A percentile compares a stretch with the other conserved stretches of the same genome.
These are phyloP conservation scores for Agastache rugosa DNA, from an alignment of 257 asterid genomes.

Conservation along the genomic window DNA sequence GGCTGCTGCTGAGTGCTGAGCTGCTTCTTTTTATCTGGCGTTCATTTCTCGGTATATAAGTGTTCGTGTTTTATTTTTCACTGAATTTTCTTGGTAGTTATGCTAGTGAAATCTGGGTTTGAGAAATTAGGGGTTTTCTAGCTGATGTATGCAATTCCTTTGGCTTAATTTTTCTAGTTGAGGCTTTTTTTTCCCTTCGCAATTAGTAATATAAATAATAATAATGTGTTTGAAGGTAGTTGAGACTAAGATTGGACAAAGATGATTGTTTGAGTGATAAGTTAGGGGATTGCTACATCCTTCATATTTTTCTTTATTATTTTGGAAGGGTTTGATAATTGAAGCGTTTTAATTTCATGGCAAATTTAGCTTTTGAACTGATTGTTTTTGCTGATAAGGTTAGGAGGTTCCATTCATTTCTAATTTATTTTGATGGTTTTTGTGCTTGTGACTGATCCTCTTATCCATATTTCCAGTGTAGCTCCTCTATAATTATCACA, in stretches of 20 bases:
- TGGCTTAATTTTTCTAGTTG: background rate
- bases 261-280: slow-evolving; percentile 2
- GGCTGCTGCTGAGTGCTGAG: slow-evolving; percentile 33
- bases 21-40: slow-evolving; percentile 11
- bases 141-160: slow-evolving; percentile 16
- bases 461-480: background rate
- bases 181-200: background rate
- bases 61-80: background rate
- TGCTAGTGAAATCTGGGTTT: slow-evolving; percentile 20
- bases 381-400: slow-evolving; percentile 7
- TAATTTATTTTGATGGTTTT: slow-evolving; percentile 6
- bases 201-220: background rate
- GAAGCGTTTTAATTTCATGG: background rate
- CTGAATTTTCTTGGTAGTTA: background rate
- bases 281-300: background rate
- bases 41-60: background rate
- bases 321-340: slow-evolving; percentile 10
- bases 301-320: background rate
- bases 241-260: slow-evolving; percentile 6
- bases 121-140: slow-evolving; percentile 15
- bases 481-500: background rate
- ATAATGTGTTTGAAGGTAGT: background rate
- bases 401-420: slow-evolving; percentile 13
- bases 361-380: slow-evolving; percentile 22
- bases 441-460: slow-evolving; percentile 3